Evolutionary conservation across 2,329 filamentous ascomycete genomes (phyloP).

Genomic region (Ascosphaera pollenicola): DNA sequence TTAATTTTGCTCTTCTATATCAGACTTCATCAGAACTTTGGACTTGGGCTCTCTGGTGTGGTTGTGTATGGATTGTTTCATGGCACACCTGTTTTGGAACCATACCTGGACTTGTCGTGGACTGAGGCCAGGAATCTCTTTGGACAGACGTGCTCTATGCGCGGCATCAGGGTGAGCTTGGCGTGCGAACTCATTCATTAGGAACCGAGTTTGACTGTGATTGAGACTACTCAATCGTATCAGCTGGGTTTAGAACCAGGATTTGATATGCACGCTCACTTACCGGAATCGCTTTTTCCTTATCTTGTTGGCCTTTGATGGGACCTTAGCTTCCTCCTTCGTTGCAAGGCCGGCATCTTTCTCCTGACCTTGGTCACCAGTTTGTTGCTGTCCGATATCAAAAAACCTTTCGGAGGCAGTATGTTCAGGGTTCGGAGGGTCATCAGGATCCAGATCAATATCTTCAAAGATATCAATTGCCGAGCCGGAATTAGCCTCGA

Average conservation of each 20-base stretch:
- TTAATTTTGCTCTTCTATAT: conserved; percentile 35
- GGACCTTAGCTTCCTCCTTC: background rate
- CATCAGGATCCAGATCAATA: no score
- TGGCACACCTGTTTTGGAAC: conserved; percentile 75
- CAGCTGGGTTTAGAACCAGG: conserved; percentile 1
- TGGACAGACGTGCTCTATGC: conserved; percentile 65
- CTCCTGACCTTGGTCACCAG: background rate
- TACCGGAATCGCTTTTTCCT: conserved; percentile 24
- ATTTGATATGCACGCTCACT: conserved; percentile 2
- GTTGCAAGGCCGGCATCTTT: background rate
- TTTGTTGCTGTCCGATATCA: background rate
- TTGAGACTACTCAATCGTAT: conserved; percentile 40
- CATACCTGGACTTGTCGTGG: conserved; percentile 90
- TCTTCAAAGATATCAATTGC: background rate
- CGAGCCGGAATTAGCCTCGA: background rate
- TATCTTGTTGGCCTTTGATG: conserved; percentile 12
- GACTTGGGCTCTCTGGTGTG: conserved; percentile 4
- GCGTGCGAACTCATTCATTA: conserved; percentile 93
- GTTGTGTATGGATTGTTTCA: background rate
- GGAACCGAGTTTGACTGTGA: conserved; percentile 87
- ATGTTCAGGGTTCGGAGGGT: background rate
- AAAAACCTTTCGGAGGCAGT: background rate
- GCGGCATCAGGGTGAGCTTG: conserved; percentile 86
- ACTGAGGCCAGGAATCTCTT: conserved; percentile 78
- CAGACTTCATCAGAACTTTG: conserved; percentile 1